These are phyloP conservation scores for Nakazawaea ernobii DNA, from an alignment of 805 yeast genomes.

Conservation along the genomic window DNA sequence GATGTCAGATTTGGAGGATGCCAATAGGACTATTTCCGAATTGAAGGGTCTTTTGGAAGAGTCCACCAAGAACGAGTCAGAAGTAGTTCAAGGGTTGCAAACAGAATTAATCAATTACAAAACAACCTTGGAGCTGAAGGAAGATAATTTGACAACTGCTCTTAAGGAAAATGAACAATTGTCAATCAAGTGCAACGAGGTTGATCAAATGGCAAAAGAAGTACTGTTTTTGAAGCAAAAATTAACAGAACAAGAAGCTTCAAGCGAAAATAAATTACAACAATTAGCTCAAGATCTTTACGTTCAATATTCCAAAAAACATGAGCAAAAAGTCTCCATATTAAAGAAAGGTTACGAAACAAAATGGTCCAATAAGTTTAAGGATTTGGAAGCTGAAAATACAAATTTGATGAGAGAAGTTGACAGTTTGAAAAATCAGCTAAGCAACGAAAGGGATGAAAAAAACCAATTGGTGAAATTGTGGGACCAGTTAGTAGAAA, in stretches of 20 bases:
- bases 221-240: slow-evolving; percentile 18
- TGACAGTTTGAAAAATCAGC: slow-evolving; percentile 43
- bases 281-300: slow-evolving; percentile 66
- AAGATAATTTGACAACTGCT: background rate
- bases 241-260: slow-evolving; percentile 34
- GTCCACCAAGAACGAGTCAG: too few species aligned
- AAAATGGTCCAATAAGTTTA: slow-evolving; percentile 42
- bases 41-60: too few species aligned
- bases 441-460: slow-evolving; percentile 49
- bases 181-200: background rate
- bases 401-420: slow-evolving; percentile 43
- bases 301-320: slow-evolving; percentile 70
- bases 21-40: too few species aligned
- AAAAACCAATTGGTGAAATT: slow-evolving; percentile 43
- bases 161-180: background rate
- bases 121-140: background rate
- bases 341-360: slow-evolving; percentile 54
- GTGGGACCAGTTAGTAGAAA: slow-evolving; percentile 31
- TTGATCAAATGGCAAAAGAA: background rate
- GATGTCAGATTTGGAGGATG: too few species aligned
- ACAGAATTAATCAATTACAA: too few species aligned
- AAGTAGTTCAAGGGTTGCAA: too few species aligned
- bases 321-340: slow-evolving; percentile 62
- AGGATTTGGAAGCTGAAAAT: slow-evolving; percentile 35
- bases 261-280: slow-evolving; percentile 49